These are phyloP conservation scores for Zoysia pacifica DNA, from an alignment of 176 grass and related monocot species.

Conservation along the genomic window DNA sequence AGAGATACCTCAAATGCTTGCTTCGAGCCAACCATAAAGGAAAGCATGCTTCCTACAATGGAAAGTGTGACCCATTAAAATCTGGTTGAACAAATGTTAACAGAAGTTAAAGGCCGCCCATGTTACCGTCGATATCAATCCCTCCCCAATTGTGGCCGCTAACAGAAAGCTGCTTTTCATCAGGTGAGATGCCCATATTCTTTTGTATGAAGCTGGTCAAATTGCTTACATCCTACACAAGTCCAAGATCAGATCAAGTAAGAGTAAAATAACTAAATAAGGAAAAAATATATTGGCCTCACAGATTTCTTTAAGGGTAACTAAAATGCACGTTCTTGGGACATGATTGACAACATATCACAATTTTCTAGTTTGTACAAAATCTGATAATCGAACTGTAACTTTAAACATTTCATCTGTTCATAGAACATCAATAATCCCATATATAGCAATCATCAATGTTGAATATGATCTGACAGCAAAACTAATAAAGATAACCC, in stretches of 20 bases:
- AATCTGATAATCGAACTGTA: slow-evolving; percentile 5
- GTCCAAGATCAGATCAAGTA: slow-evolving; percentile 14
- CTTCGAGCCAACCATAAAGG: slow-evolving; percentile 83
- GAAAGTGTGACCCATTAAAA: slow-evolving; percentile 14
- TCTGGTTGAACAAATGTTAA: slow-evolving; percentile 31
- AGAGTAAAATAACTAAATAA: slow-evolving; percentile 9
- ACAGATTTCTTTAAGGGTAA: background rate
- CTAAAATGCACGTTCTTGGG: slow-evolving; percentile 4
- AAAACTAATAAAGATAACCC: background rate
- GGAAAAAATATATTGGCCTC: slow-evolving; percentile 34
- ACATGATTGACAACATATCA: slow-evolving; percentile 1
- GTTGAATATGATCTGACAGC: background rate
- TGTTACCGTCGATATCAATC: slow-evolving; percentile 80
- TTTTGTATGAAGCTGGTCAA: slow-evolving; percentile 87
- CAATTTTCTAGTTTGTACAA: slow-evolving; percentile 19
- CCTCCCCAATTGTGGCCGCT: slow-evolving; percentile 82
- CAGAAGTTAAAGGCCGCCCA: slow-evolving; percentile 6
- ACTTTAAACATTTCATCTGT: background rate
- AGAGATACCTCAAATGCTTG: slow-evolving; percentile 97
- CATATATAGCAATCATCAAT: background rate
- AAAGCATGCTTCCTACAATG: slow-evolving; percentile 82
- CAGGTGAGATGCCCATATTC: slow-evolving; percentile 69
- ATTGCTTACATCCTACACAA: slow-evolving; percentile 76
- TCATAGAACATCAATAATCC: background rate
- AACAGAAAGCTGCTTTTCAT: slow-evolving; percentile 93